Evolutionary conservation across 768 basidiomycete species (phyloP).

Genomic region (Sporobolomyces pararoseus): DNA sequence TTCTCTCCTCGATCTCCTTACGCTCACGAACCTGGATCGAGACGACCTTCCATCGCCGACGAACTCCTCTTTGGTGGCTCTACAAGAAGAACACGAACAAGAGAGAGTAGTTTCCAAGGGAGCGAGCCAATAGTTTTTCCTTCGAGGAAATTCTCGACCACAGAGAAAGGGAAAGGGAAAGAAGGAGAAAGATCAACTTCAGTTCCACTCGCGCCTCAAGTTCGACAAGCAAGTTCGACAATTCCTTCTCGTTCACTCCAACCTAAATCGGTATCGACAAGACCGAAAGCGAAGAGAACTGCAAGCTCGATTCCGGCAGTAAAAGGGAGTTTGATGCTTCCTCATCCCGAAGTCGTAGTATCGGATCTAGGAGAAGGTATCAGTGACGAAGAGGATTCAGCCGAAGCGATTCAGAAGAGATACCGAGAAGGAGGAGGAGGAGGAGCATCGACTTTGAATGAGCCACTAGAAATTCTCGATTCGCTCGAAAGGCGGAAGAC

Average conservation of each 20-base stretch:
- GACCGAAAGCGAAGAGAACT: too few relatives aligned
- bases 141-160: neutral
- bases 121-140: neutral
- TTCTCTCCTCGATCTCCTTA: conserved; percentile 17
- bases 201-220: neutral
- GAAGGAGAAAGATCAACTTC: neutral
- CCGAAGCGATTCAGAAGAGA: neutral
- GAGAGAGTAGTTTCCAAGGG: neutral
- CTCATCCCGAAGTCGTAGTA: conserved; percentile 1
- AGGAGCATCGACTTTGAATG: neutral
- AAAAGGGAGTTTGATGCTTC: conserved; percentile 5
- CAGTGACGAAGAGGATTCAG: neutral
- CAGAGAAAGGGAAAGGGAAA: neutral
- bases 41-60: neutral
- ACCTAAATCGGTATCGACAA: neutral
- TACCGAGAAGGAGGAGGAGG: neutral
- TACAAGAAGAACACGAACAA: neutral
- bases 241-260: neutral
- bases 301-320: neutral
- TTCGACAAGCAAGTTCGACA: neutral
- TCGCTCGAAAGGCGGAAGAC: neutral
- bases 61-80: neutral
- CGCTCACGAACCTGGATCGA: neutral
- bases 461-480: too few relatives aligned
- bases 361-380: neutral